Evolutionary conservation across 169 alveolate genomes (phyloP).

Genomic region (Hepatocystis sp.): DNA sequence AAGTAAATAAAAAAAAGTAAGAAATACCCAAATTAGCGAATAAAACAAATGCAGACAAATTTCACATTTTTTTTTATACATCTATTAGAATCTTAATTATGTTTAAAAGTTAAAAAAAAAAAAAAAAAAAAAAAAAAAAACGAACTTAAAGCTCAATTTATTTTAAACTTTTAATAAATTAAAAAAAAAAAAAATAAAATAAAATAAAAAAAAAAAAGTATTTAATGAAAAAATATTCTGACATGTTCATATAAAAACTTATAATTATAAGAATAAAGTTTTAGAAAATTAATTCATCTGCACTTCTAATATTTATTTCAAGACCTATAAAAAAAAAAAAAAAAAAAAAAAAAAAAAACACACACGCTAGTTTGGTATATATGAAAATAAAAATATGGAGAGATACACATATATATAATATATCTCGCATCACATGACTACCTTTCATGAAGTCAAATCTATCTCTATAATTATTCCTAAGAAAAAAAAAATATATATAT

Average conservation of each 20-base stretch:
- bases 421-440: not conserved
- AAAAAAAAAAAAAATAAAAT: not conserved
- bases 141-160: not conserved
- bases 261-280: not conserved
- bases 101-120: slow-evolving; percentile 2
- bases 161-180: not conserved
- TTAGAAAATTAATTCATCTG: slow-evolving; percentile 45
- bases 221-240: not conserved
- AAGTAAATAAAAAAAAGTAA: too few relatives aligned
- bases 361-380: not conserved
- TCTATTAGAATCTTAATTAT: too few relatives aligned
- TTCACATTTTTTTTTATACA: too few relatives aligned
- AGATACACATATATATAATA: not conserved
- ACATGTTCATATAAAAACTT: not conserved
- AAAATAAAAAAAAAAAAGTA: not conserved
- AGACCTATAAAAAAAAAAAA: slow-evolving; percentile 21
- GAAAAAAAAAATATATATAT: slow-evolving; percentile 39
- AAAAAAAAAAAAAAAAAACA: not conserved
- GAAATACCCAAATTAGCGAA: too few relatives aligned
- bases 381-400: slow-evolving; percentile 1
- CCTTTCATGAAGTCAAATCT: slow-evolving; percentile 49
- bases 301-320: slow-evolving; percentile 68
- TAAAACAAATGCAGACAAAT: too few relatives aligned
- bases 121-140: not conserved
- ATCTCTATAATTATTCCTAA: slow-evolving; percentile 57